Base-by-base conservation (phyloP, 2,329 filamentous ascomycete genomes). In the Aspergillus pseudoviridinutans region DNA sequence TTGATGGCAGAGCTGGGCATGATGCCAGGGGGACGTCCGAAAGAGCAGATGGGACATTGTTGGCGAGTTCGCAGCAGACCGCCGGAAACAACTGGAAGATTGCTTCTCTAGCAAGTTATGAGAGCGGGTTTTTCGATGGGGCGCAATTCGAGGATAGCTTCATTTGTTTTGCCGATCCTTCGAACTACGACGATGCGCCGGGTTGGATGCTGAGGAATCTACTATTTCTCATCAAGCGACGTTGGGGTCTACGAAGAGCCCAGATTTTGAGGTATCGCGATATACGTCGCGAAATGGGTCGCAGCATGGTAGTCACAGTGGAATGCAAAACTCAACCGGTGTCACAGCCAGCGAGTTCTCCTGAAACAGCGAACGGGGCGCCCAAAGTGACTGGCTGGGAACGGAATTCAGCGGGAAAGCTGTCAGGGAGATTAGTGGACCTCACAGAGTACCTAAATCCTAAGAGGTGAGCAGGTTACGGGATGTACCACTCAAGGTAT, bases 301-400 rank as follows among this genome's bases (percentile, higher is more conserved):
- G 89, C 68, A 97, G 91, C 66, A 82, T 94, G 44, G 85, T 97
- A 49, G 78, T 97, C 53, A 84, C 83, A 6, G 76, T 93, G 38
- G 77, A 83, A 63, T 60, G 70, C 58, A 64, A 68, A 55, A 49
- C 57, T 38, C 51, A 58, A 35, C 59, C 52, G 53, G 27, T 57
- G 76, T 54, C 75, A 76, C 46, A 72, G 74, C 4, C 62, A 25
- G 57, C 50, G 2, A 55, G 54, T 24, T 50, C 54, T 41, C 44
- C 56, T 32, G 25, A 56, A 29, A 64, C 58, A n/a, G 41, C 55
- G 24, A 50, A 46, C 25, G 47, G 64, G 53, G 86, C 96, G 82
- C 93, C 94, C 51, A 97, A 95, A 71, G 87, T 94, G 10, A 96
- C 92, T 1, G 94, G 94, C 24, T 99, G 94, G 94, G 94, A 97